Percentiles rank a stretch among this genome's conserved stretches.
phyloP scores from a whole-genome alignment of 345 rosid genomes.

The Sapria himalayana region DNA sequence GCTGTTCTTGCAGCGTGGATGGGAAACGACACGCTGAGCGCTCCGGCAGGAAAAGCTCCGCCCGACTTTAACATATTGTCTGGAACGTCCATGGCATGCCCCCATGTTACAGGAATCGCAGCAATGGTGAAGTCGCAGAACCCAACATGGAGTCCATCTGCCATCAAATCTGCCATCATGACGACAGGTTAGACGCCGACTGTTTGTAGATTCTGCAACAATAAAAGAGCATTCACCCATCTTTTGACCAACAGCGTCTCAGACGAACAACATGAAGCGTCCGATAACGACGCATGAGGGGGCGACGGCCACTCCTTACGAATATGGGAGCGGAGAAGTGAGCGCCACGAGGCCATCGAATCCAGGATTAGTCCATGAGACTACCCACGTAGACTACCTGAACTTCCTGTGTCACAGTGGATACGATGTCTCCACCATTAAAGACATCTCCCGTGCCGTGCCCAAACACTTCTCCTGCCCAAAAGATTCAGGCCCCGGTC shows the following conservation, averaged over 20 bases:
- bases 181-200: conserved; percentile 32
- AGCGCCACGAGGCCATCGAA: conserved; percentile 27
- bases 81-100: conserved; percentile 80
- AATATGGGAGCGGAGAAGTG: conserved; percentile 52
- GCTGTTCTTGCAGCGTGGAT: conserved; percentile 63
- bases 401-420: conserved; percentile 56
- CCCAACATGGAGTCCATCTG: conserved; percentile 46
- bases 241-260: conserved; percentile 23
- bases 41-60: conserved; percentile 21
- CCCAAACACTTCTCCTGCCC: conserved; percentile 36
- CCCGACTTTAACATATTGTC: conserved; percentile 31
- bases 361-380: conserved; percentile 55
- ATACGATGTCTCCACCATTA: conserved; percentile 21
- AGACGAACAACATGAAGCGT: conserved; percentile 29
- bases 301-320: conserved; percentile 36
- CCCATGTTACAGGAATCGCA: conserved; percentile 53
- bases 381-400: conserved; percentile 36
- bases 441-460: conserved; percentile 15
- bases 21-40: conserved; percentile 20
- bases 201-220: background rate
- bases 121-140: conserved; percentile 34
- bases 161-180: conserved; percentile 62
- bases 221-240: background rate
- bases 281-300: conserved; percentile 36
- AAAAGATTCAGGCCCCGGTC: conserved; percentile 19